A percentile compares a stretch with the other conserved stretches of the same genome.
Conservation (phyloP, 1,284 basidiomycete genomes). For the Apiotrichum sp. region DNA sequence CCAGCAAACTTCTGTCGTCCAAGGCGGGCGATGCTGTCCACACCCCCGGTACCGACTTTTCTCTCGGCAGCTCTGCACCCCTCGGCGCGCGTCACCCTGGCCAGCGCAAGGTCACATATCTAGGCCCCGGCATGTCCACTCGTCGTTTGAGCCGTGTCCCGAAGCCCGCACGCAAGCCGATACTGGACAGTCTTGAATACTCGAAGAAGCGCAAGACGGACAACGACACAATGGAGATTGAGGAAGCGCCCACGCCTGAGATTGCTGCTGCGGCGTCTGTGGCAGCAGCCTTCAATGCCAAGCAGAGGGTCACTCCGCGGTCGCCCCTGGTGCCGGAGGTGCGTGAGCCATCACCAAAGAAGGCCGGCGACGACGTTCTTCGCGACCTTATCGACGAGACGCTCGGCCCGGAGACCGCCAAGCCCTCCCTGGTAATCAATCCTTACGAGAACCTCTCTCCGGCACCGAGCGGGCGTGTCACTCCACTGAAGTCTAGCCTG, state of each 20-base stretch:
- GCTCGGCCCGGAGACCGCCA: conserved; percentile 20
- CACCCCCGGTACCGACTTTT: conserved; percentile 7
- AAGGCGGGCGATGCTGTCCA: neutral
- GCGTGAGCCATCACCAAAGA: conserved; percentile 2
- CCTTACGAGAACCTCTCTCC: conserved; percentile 28
- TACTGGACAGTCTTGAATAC: conserved; percentile 17
- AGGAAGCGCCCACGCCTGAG: neutral
- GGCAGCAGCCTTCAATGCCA: conserved; percentile 10
- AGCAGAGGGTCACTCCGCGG: conserved; percentile 3
- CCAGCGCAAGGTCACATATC: conserved; percentile 21
- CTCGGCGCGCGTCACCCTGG: neutral
- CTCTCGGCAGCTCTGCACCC: conserved; percentile 9
- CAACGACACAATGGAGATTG: conserved; percentile 7
- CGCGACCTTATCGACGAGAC: conserved; percentile 33
- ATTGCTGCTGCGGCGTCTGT: conserved; percentile 1
- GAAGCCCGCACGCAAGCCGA: conserved; percentile 12
- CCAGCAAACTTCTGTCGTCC: neutral
- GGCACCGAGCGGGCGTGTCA: conserved; percentile 4
- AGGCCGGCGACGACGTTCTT: conserved; percentile 36
- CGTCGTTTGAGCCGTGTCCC: conserved; percentile 22
- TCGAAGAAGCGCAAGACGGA: conserved; percentile 21
- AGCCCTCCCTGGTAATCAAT: conserved; percentile 32
- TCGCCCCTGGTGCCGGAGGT: conserved; percentile 6
- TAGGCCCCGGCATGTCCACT: conserved; percentile 39
- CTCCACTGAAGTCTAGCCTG: neutral